A percentile compares a stretch with the other conserved stretches of the same genome.
Evolutionary conservation across 1,284 basidiomycete genomes (phyloP).

Genomic region (Heterobasidion parviporum): DNA sequence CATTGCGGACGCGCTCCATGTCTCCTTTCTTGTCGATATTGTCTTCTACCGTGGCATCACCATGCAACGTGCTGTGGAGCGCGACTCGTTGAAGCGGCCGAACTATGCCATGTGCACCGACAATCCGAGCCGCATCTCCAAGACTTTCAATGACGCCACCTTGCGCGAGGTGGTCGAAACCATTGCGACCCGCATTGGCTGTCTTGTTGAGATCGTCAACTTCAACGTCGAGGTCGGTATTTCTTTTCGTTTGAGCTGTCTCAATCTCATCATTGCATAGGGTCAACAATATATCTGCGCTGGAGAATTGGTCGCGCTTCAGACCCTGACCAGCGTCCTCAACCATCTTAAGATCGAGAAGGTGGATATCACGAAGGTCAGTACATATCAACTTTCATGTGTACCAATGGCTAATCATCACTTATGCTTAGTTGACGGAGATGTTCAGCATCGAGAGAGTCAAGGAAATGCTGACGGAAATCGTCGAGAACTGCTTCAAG

Average conservation of each 20-base stretch:
- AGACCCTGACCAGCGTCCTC: conserved; percentile 92
- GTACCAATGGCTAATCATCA: background rate
- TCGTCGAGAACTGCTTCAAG: conserved; percentile 78
- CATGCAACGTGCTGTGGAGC: too few species aligned
- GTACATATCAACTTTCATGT: background rate
- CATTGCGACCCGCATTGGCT: conserved; percentile 70
- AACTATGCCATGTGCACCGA: conserved; percentile 99
- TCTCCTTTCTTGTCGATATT: too few species aligned
- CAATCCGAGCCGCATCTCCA: conserved; percentile 92
- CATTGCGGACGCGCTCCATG: too few species aligned
- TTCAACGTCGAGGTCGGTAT: conserved; percentile 86
- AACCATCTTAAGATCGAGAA: conserved; percentile 97
- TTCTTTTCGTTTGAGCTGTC: background rate
- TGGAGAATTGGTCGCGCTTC: conserved; percentile 89
- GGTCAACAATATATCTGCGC: conserved; percentile 98
- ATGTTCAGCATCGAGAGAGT: conserved; percentile 81
- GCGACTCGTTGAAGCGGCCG: too few species aligned
- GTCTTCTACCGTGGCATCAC: too few species aligned
- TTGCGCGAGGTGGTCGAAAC: conserved; percentile 93
- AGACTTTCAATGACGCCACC: conserved; percentile 87
- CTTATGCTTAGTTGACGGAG: conserved; percentile 72
- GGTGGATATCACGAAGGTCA: conserved; percentile 89
- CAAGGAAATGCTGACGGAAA: conserved; percentile 87
- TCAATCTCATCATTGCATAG: conserved; percentile 24
- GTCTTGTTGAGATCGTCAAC: conserved; percentile 94